These are phyloP conservation scores for Vanderwaltozyma verrucispora DNA, from an alignment of 805 yeast genomes.

Conservation along the genomic window DNA sequence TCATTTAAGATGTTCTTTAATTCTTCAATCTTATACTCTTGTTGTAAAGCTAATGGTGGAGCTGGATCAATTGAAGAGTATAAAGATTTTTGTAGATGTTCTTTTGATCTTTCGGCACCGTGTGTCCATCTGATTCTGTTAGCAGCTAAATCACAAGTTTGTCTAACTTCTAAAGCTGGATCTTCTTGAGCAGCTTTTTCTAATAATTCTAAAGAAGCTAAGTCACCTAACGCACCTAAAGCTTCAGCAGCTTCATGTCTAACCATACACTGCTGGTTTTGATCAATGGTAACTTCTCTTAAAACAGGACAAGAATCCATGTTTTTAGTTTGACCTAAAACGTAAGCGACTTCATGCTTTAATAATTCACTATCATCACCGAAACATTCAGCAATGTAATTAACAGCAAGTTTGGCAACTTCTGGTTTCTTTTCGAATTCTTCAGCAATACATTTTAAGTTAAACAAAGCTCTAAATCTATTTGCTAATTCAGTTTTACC, in stretches of 20 bases:
- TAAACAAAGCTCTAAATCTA: constrained; percentile 91
- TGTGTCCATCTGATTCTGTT: constrained; percentile 91
- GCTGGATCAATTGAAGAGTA: constrained; percentile 95
- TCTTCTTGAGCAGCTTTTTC: constrained; percentile 57
- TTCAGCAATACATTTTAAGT: constrained; percentile 75
- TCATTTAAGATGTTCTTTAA: constrained; percentile 63
- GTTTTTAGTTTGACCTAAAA: constrained; percentile 90
- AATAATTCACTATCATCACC: constrained; percentile 74
- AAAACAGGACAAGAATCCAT: constrained; percentile 65
- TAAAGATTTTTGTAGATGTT: constrained; percentile 42
- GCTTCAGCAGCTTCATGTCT: constrained; percentile 99
- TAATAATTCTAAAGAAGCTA: constrained; percentile 56
- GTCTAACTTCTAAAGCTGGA: constrained; percentile 79
- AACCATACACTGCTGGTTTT: constrained; percentile 83
- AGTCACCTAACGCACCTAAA: constrained; percentile 87
- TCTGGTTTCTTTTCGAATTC: constrained; percentile 45
- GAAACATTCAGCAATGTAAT: constrained; percentile 80
- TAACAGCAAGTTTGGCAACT: constrained; percentile 57
- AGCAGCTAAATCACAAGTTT: constrained; percentile 95
- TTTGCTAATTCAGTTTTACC: constrained; percentile 57
- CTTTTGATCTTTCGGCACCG: constrained; percentile 47
- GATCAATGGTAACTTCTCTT: constrained; percentile 56
- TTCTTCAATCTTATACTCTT: constrained; percentile 46
- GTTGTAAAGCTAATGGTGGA: constrained; percentile 78
- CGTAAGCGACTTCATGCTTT: constrained; percentile 97